phyloP scores from a whole-genome alignment of 176 grass and related monocot genomes.

The Oryza nivara region DNA sequence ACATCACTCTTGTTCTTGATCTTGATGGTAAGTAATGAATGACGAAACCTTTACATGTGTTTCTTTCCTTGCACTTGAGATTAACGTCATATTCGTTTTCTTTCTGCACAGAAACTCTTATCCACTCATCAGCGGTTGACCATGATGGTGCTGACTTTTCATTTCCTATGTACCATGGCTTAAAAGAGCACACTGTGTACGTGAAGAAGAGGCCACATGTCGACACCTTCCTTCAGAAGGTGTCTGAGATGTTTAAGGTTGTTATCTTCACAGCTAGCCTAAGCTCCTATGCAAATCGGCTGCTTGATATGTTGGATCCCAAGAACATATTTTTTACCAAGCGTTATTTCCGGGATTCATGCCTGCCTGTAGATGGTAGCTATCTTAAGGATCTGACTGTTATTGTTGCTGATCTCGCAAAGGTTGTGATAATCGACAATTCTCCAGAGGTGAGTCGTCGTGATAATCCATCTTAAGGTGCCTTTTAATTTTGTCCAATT shows the following conservation, averaged over 20 bases:
- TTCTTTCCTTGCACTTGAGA: slow-evolving; percentile 12
- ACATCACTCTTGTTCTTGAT: slow-evolving; percentile 65
- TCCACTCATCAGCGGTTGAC: slow-evolving; percentile 47
- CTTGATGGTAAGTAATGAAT: slow-evolving; percentile 53
- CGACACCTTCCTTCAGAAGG: slow-evolving; percentile 55
- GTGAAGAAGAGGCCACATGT: slow-evolving; percentile 56
- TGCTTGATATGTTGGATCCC: slow-evolving; percentile 62
- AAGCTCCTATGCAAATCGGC: slow-evolving; percentile 53
- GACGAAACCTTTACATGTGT: not conserved
- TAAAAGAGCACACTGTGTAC: slow-evolving; percentile 57
- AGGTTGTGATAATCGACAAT: slow-evolving; percentile 68
- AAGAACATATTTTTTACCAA: slow-evolving; percentile 46
- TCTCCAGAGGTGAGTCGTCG: slow-evolving; percentile 50
- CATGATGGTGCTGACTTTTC: slow-evolving; percentile 53
- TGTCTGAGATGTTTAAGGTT: slow-evolving; percentile 57
- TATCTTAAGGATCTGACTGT: slow-evolving; percentile 59
- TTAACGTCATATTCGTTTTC: slow-evolving; percentile 13
- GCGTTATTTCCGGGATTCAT: slow-evolving; percentile 60
- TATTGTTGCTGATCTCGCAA: slow-evolving; percentile 55
- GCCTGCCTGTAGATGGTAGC: slow-evolving; percentile 51
- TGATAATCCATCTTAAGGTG: not conserved
- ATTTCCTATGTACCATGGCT: slow-evolving; percentile 45
- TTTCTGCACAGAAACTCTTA: slow-evolving; percentile 62
- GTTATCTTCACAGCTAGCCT: slow-evolving; percentile 65
- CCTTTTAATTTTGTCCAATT: not conserved